Evolutionary conservation across 352 stramenopile genomes (phyloP), one percentile per base, ranked within the genome.

Genomic region (Halophytophthora batemanensis): DNA sequence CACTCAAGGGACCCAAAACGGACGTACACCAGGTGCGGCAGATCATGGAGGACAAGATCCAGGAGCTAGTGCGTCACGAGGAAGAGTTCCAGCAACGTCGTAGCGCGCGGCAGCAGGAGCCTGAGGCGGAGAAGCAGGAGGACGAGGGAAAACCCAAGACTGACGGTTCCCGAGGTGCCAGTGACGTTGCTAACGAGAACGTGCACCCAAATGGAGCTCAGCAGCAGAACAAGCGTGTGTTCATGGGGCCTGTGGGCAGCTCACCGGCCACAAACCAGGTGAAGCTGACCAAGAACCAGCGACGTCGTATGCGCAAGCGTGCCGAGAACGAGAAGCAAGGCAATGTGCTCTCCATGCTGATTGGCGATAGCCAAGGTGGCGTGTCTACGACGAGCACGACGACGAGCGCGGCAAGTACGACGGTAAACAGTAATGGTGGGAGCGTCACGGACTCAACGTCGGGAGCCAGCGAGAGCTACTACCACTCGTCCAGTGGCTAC

Each of bases 251-350:
- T 11, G 65, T 86, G 0, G 79, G 76, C 33, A 64, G 61, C 10
- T 66, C 65, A 0, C 61, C 62, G 3, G 64, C 51, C 3, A 72
- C 71, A 31, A 62, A 59, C 3, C 52, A 67, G 17, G 39, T 53
- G 15, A 89, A 87, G 46, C 62, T 92, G 21, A 85, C 69, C 38
- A 92, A 92, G 69, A 92, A 90, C 61, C 77, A 88, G 66, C 78
- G 82, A 34, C 82, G 79, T 6, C 82, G 82, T 15, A 71, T 88
- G 71, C 78, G 82, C 52, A 88, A 89, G 56, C 82, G 82, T 22
- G 78, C 78, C 15, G 78, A 92, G 54, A 89, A 88, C 23, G 77
- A 92, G 52, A 72, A 87, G 45, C 66, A 67, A 44, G 69, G 63
- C 34, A 73, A 86, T 43, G 78, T 86, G 18, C 49, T 87, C 47